Evolutionary conservation across 2,329 filamentous ascomycete species (phyloP), one percentile per base, ranked within the genome.

Genomic region (Colletotrichum sp.): DNA sequence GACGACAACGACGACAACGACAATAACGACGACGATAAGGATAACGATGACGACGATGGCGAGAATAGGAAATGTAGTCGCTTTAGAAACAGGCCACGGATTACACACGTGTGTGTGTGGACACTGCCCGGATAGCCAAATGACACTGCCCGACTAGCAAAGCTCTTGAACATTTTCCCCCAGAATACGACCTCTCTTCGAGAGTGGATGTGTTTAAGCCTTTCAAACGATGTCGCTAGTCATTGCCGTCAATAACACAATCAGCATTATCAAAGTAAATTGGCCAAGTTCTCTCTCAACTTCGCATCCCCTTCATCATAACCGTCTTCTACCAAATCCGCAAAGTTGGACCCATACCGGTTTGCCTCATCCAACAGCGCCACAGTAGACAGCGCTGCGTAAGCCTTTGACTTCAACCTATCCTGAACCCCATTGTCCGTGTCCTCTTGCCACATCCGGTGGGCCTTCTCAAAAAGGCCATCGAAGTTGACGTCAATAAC

Each of bases 311-410:
- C 59, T 55, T 77, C 67, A 15, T 63, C 72, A 68, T 60, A 72
- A 4, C 75, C 71, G 8, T 55, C n/a, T 21, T 79, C 78, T 8
- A 71, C 60, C 52, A 75, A 64, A 18, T 39, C 8, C 18, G 30
- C 60, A 32, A 74, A 79, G 21, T 78, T 63, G 3, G 75, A 76
- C 1, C 75, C 77, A 26, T 77, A 79, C 2, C 68, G 55, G 39
- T 78, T 78, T 3, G 68, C 21, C 18, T 77, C 75, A 32, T 78
- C 72, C 16, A 79, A 65, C 2, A 78, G 21, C 1, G 72, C 77
- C 9, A 63, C 75, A 8, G 78, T 78, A 4, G 68, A 64, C 2
- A 79, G 63, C 10, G 77, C 71, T 2, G 36, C 44, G 28, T 79
- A 79, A 4, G 77, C 75, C 26, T 68, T 28, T 1, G 68, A 72